Conservation (phyloP, 192 early-diverging fungal species). For the Coemansia sp. region DNA sequence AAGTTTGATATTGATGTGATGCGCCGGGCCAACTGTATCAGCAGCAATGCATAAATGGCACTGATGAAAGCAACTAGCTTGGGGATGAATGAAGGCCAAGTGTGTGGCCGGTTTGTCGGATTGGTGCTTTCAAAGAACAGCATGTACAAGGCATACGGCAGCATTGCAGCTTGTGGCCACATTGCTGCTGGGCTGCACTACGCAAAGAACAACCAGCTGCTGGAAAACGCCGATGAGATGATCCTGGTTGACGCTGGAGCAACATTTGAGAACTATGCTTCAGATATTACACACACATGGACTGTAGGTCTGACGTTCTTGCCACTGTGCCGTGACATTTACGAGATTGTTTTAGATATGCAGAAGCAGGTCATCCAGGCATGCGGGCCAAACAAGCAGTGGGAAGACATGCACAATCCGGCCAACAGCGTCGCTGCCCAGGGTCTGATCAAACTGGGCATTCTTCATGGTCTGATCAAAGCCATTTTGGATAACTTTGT, state of each 20-base stretch:
- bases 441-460: slow-evolving; percentile 57
- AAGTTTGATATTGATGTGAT: slow-evolving; percentile 72
- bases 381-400: slow-evolving; percentile 71
- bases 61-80: slow-evolving; percentile 66
- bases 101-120: slow-evolving; percentile 77
- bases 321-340: slow-evolving; percentile 69
- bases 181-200: slow-evolving; percentile 84
- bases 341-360: slow-evolving; percentile 78
- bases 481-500: slow-evolving; percentile 65
- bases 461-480: slow-evolving; percentile 63
- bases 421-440: slow-evolving; percentile 68
- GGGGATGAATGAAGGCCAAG: slow-evolving; percentile 69
- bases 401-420: slow-evolving; percentile 79
- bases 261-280: slow-evolving; percentile 75
- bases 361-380: slow-evolving; percentile 68
- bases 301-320: slow-evolving; percentile 75
- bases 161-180: slow-evolving; percentile 77
- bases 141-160: slow-evolving; percentile 77
- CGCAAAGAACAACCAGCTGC: slow-evolving; percentile 64
- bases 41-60: slow-evolving; percentile 70
- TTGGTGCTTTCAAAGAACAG: slow-evolving; percentile 64
- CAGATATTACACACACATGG: slow-evolving; percentile 87
- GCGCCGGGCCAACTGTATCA: slow-evolving; percentile 73
- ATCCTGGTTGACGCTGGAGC: slow-evolving; percentile 87
- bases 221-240: slow-evolving; percentile 54